Evolutionary conservation across 192 early-diverging fungal species (phyloP).

Genomic region (Diversispora eburnea): DNA sequence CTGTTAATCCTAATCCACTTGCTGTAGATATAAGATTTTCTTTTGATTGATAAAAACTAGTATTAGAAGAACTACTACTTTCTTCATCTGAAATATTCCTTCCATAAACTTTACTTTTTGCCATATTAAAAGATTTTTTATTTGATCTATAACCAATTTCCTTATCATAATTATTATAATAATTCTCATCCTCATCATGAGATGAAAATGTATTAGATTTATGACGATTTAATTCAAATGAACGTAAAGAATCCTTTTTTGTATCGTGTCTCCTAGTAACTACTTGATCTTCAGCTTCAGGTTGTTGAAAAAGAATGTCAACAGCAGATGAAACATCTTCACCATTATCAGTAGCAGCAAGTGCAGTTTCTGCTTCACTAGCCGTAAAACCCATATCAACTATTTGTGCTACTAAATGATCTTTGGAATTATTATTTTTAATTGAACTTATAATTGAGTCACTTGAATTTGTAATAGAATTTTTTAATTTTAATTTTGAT

Average conservation of each 20-base stretch:
- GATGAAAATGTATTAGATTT: background rate
- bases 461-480: background rate
- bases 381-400: conserved; percentile 77
- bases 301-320: conserved; percentile 46
- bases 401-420: conserved; percentile 60
- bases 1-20: conserved; percentile 54
- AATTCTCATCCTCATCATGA: conserved; percentile 25
- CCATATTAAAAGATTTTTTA: conserved; percentile 1
- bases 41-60: conserved; percentile 43
- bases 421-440: background rate
- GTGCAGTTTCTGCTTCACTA: conserved; percentile 59
- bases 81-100: conserved; percentile 22
- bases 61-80: conserved; percentile 11
- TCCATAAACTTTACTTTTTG: conserved; percentile 7
- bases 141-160: background rate
- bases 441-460: background rate
- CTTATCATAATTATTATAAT: conserved; percentile 24
- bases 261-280: conserved; percentile 9
- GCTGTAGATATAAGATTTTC: conserved; percentile 55
- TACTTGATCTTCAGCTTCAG: conserved; percentile 34
- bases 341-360: conserved; percentile 65
- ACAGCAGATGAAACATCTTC: conserved; percentile 54
- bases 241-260: background rate
- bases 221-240: background rate
- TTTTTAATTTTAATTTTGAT: background rate